Evolutionary conservation across 495 filamentous ascomycete species (phyloP).

Genomic region (Aspergillus biplanus): DNA sequence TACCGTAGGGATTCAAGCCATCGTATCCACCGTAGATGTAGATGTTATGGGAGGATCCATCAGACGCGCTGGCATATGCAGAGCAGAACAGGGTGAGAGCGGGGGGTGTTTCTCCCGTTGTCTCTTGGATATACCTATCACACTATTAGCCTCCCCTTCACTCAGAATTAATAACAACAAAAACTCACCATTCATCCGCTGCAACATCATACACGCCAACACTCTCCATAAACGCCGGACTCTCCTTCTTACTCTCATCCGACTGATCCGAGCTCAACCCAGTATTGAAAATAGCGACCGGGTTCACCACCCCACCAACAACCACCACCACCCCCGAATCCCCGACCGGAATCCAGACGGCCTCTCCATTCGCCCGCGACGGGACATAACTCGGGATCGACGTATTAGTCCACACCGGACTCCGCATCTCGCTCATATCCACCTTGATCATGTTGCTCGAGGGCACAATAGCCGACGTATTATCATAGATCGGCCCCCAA

Average conservation of each 20-base stretch:
- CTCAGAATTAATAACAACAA: too few species aligned
- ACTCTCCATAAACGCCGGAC: slow-evolving; percentile 64
- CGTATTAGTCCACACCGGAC: slow-evolving; percentile 57
- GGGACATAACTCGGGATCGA: slow-evolving; percentile 55
- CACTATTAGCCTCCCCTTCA: too few species aligned
- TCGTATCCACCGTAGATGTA: slow-evolving; percentile 77
- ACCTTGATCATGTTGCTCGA: slow-evolving; percentile 59
- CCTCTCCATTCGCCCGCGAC: slow-evolving; percentile 62
- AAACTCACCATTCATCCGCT: slow-evolving; percentile 49
- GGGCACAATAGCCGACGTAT: slow-evolving; percentile 36
- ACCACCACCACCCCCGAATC: slow-evolving; percentile 64
- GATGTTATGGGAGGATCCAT: slow-evolving; percentile 68
- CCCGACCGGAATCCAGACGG: slow-evolving; percentile 73
- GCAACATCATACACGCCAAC: slow-evolving; percentile 73
- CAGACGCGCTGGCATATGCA: slow-evolving; percentile 62
- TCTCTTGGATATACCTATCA: slow-evolving; percentile 60
- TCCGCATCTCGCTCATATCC: slow-evolving; percentile 56
- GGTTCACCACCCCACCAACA: slow-evolving; percentile 67
- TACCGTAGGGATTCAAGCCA: slow-evolving; percentile 40
- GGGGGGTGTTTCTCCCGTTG: slow-evolving; percentile 56
- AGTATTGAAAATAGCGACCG: slow-evolving; percentile 37
- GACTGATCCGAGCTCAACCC: slow-evolving; percentile 36
- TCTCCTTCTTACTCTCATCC: slow-evolving; percentile 50
- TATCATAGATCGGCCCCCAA: slow-evolving; percentile 48
- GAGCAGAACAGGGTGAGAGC: slow-evolving; percentile 65